Evolutionary conservation across 73 alveolate species (phyloP), one percentile per base, ranked within the genome.

Genomic region (Paraurostyla sp.): DNA sequence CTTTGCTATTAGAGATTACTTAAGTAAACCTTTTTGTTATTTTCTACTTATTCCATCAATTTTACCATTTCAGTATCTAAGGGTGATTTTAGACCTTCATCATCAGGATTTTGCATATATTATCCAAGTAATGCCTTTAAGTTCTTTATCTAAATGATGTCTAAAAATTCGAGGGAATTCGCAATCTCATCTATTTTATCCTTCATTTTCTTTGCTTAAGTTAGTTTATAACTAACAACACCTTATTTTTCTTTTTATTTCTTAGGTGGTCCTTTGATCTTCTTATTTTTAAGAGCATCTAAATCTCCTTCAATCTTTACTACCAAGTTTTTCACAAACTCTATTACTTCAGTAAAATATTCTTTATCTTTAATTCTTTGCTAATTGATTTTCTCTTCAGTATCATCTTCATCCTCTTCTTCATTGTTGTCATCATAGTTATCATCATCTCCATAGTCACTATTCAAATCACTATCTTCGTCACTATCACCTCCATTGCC

Each of bases 121-220:
- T 15, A 13, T 38, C 45, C 84, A 22, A 69, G 63, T 46, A 69
- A 29, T 13, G 9, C 65, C 36, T 43, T 69, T 4, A 69, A 13
- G 22, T 41, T 43, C 38, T 36, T 69, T 22, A 69, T 4, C 23
- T 69, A 35, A 32, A 40, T 7, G 9, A 43, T 41, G 9, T 84
- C 92, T 6, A 84, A 20, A 25, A 25, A 57, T 30, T 84, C 90
- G 46, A 35, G 11, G 11, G 56, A 38, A 30, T 38, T 38, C 32
- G 23, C 11, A 57, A 84, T 36, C 41, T 71, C 68, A 3, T 87
- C 94, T 2, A 82, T 16, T 25, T 32, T 81, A 48, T 48, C 94
- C 54, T 42, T 50, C 36, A 35, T 25, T 54, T 54, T 82, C 29
- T 52, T 63, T 16, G 76, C 63, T 42, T n/a, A 50, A 25, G 71